Evolutionary conservation across 805 yeast genomes (phyloP).

Genomic region (Torulaspora indica): DNA sequence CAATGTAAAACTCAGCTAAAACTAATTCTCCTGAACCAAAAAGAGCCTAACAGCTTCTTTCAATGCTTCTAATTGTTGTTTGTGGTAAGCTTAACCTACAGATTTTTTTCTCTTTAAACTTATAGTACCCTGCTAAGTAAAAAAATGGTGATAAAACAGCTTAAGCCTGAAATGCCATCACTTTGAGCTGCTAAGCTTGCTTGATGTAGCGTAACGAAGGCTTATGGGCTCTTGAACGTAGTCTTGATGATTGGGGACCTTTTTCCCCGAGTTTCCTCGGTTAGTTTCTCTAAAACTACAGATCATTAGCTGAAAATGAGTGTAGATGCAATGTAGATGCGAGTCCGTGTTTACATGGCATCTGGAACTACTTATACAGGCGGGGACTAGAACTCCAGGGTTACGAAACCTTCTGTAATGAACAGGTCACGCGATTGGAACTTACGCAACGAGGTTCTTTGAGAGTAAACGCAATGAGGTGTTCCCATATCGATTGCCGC

Average conservation of each 20-base stretch:
- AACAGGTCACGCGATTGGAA: slow-evolving; percentile 40
- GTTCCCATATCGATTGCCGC: slow-evolving; percentile 67
- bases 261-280: background rate
- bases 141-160: background rate
- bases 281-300: background rate
- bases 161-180: background rate
- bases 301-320: background rate
- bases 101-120: background rate
- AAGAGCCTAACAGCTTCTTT: background rate
- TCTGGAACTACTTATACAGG: background rate
- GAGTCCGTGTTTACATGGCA: too few relatives aligned
- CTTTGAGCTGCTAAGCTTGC: too few relatives aligned
- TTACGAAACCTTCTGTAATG: slow-evolving; percentile 23
- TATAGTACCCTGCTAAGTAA: background rate
- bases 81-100: slow-evolving; percentile 4
- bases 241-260: background rate
- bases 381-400: slow-evolving; percentile 11
- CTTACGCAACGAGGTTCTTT: slow-evolving; percentile 43
- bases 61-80: slow-evolving; percentile 2
- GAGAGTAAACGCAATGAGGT: slow-evolving; percentile 50
- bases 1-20: background rate
- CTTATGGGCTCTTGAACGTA: too few relatives aligned
- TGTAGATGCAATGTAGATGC: too few relatives aligned
- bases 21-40: background rate
- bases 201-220: too few relatives aligned